Base-by-base conservation (phyloP, 768 basidiomycete species). In the Suillus weaverae region DNA sequence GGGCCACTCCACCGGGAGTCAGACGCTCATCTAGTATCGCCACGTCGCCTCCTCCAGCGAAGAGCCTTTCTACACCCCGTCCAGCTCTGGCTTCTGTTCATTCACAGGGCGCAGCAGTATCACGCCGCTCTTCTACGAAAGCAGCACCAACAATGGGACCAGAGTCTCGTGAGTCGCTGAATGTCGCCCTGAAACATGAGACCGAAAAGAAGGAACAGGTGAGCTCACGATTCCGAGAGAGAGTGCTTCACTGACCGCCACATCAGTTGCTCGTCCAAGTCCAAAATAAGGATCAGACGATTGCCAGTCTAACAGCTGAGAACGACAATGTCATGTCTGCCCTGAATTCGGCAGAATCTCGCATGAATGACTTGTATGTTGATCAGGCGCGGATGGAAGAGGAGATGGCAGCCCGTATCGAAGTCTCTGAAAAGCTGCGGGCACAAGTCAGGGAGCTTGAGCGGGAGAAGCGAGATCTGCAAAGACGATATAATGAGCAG, bases 401-500 rank as follows among this genome's bases (percentile, higher is more conserved):
- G 66, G 92, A 95, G 70, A 79, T 95, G 76, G 87, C 88, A 32
- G 88, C 91, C 41, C 87, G 91, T 55, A 88, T 93, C 68, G 92
- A 95, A 69, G 87, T 95, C 43, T 80, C 87, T 43, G 93, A 95
- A 66, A 95, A 94, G 75, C 81, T 96, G 60, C 81, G 94, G 64
- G 76, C 81, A 20, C 91, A 95, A 76, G 84, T 94, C 48, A 89
- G 90, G 67, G 94, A 95, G 65, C 77, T 95, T 22, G 95, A 96
- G 79, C 93, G 88, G 76, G 94, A 96, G 77, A 94, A 92, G 77
- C 81, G 92, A 65, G 94, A 95, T 66, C 50, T 89, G 33, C 88
- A 89, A 64, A 86, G 92, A 67, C 83, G 94, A 68, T 95, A 95
- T 74, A 91, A 92, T 61, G 94, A 95, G 72, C 94, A 97, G 86